Base-by-base conservation (phyloP, 768 basidiomycete genomes). In the Amanita rimosa region DNA sequence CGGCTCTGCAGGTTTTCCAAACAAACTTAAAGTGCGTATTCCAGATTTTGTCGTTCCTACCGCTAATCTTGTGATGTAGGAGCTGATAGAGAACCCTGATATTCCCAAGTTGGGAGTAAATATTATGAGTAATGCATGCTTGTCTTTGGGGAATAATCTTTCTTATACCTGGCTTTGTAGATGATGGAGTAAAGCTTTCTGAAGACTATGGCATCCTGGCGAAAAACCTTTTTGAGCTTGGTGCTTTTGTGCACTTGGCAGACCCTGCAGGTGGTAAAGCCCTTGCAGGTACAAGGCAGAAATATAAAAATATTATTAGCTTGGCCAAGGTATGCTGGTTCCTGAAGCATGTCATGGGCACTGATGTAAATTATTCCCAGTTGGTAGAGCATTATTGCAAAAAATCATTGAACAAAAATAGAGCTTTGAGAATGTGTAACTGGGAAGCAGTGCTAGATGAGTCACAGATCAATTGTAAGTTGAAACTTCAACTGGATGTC, bases 121-220 rank as follows among this genome's bases (percentile, higher is more conserved):
- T 44, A 64, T 67, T 29, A 22, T 63, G 33, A 62, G 66, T 67
- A 11, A 21, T 27, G 33, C 6, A 36, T 39, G 58, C 48, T 19
- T 21, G 11, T 7, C 10, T 21, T 40, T 6, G n/a, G 31, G 14
- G 9, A 26, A 33, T 16, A 45, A 14, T 14, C 27, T 5, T 5
- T 3, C 37, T 16, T 26, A 37, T 16, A 35, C 36, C 53, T n/a
- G 29, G 14, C 14, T 6, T 31, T 34, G 27, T 47, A 68, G 67
- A 61, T 47, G 68, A 70, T 41, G 68, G 65, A 11, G 62, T 56
- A 48, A 70, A 70, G 46, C 54, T 69, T 2, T 68, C 66, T 48
- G 53, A 60, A 24, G 67, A 70, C 49, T 68, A 67, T 50, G 68
- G 68, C 2, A 59, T 69, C n/a, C 50, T 67, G 36, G 57, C 60